Evolutionary conservation across 2,329 filamentous ascomycete species (phyloP).

Genomic region (Xylariaceae sp.): DNA sequence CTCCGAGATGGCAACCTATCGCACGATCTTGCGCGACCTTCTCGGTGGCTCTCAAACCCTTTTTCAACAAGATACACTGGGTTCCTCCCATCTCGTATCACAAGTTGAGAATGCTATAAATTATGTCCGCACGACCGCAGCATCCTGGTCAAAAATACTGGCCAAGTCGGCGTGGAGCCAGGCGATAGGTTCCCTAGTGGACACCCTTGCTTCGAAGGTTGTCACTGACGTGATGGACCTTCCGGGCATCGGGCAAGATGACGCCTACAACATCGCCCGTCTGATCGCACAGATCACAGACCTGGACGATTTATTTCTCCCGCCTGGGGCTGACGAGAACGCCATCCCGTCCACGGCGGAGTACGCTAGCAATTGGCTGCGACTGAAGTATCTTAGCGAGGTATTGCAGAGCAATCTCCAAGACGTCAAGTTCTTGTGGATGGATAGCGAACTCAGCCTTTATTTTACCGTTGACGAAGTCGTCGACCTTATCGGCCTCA

Average conservation of each 20-base stretch:
- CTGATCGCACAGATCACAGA: constrained; percentile 55
- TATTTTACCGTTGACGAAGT: constrained; percentile 60
- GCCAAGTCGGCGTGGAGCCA: constrained; percentile 60
- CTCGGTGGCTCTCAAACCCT: constrained; percentile 58
- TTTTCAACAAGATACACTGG: constrained; percentile 53
- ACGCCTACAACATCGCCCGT: constrained; percentile 58
- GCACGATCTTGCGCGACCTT: constrained; percentile 58
- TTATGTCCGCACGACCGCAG: constrained; percentile 51
- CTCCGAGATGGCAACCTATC: constrained; percentile 57
- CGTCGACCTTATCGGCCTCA: constrained; percentile 57
- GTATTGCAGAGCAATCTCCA: constrained; percentile 63
- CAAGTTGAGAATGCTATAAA: constrained; percentile 50
- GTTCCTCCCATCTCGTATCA: constrained; percentile 37
- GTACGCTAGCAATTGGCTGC: constrained; percentile 59
- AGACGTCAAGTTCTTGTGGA: constrained; percentile 60
- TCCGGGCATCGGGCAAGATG: constrained; percentile 57
- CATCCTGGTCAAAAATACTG: constrained; percentile 55
- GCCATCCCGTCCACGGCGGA: constrained; percentile 54
- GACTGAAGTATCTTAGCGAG: constrained; percentile 60
- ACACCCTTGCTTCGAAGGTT: constrained; percentile 56
- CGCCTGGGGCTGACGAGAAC: constrained; percentile 33
- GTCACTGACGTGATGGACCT: constrained; percentile 60
- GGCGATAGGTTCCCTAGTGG: constrained; percentile 56
- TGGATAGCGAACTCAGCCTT: constrained; percentile 60
- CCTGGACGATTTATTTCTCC: constrained; percentile 58